These are phyloP conservation scores for Dichotomopilus funicola DNA, from an alignment of 2,329 filamentous ascomycete species.

Conservation along the genomic window DNA sequence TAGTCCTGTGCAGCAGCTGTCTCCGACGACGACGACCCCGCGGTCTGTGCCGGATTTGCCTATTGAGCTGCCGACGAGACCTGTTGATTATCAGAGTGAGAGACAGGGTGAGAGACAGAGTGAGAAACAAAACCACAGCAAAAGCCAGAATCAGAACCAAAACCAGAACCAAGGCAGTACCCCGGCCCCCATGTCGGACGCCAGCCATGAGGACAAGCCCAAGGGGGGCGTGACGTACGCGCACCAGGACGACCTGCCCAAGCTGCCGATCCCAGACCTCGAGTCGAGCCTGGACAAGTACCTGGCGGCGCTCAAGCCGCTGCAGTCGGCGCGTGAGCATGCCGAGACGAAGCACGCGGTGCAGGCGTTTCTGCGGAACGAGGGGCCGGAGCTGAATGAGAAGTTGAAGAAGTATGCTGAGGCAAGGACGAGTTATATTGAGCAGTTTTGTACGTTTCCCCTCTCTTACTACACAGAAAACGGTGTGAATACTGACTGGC, in stretches of 20 bases:
- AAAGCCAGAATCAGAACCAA: too few species aligned
- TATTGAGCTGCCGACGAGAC: slow-evolving; percentile 2
- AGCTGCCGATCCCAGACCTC: slow-evolving; percentile 86
- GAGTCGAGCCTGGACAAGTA: slow-evolving; percentile 74
- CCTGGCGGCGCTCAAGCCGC: slow-evolving; percentile 67
- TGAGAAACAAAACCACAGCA: too few species aligned
- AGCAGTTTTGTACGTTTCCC: slow-evolving; percentile 81
- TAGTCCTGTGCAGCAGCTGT: slow-evolving; percentile 24
- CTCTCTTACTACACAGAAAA: too few species aligned
- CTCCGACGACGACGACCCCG: slow-evolving; percentile 33
- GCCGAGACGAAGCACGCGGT: slow-evolving; percentile 75
- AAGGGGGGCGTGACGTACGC: slow-evolving; percentile 80
- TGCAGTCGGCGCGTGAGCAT: slow-evolving; percentile 77
- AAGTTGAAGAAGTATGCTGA: slow-evolving; percentile 85
- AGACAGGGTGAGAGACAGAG: too few species aligned
- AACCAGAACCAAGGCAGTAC: too few species aligned
- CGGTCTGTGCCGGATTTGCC: slow-evolving; percentile 33
- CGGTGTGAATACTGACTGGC: slow-evolving; percentile 18
- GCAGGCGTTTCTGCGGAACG: slow-evolving; percentile 70
- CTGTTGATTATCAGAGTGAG: too few species aligned
- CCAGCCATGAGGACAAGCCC: slow-evolving; percentile 42
- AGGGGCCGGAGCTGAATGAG: slow-evolving; percentile 80
- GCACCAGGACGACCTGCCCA: slow-evolving; percentile 79
- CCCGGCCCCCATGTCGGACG: slow-evolving; percentile 39
- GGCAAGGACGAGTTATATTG: slow-evolving; percentile 91